A percentile compares a stretch with the other conserved stretches of the same genome.
Conservation (phyloP, 2,329 filamentous ascomycete genomes). For the Botrytis paeoniae region DNA sequence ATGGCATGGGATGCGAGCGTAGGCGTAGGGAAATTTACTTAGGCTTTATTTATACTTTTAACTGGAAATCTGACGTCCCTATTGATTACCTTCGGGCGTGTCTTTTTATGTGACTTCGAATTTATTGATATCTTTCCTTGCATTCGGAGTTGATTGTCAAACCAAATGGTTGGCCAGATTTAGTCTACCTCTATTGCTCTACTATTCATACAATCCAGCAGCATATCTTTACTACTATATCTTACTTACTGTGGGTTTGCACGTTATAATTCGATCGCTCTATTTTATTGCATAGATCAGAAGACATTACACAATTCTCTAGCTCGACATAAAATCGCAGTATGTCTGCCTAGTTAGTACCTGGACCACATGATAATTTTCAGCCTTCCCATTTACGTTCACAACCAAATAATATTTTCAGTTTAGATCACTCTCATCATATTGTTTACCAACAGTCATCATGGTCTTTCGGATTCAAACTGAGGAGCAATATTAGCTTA, state of each 20-base stretch:
- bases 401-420: not conserved
- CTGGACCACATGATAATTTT: not conserved
- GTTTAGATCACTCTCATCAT: not conserved
- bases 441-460: no score
- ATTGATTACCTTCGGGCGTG: not conserved
- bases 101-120: not conserved
- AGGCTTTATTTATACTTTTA: not conserved
- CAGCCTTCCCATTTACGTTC: not conserved
- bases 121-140: not conserved
- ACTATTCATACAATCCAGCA: not conserved
- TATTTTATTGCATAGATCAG: not conserved
- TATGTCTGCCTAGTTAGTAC: not conserved
- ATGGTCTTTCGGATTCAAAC: not conserved
- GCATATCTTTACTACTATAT: not conserved
- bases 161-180: not conserved
- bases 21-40: not conserved
- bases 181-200: not conserved
- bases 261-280: not conserved
- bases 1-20: conserved; percentile 11
- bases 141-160: not conserved
- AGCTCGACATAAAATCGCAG: not conserved
- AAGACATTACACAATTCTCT: not conserved
- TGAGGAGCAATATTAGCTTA: not conserved
- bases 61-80: not conserved
- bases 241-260: not conserved